Conservation (phyloP, 2,329 filamentous ascomycete genomes). For the Ophiobolus disseminans region DNA sequence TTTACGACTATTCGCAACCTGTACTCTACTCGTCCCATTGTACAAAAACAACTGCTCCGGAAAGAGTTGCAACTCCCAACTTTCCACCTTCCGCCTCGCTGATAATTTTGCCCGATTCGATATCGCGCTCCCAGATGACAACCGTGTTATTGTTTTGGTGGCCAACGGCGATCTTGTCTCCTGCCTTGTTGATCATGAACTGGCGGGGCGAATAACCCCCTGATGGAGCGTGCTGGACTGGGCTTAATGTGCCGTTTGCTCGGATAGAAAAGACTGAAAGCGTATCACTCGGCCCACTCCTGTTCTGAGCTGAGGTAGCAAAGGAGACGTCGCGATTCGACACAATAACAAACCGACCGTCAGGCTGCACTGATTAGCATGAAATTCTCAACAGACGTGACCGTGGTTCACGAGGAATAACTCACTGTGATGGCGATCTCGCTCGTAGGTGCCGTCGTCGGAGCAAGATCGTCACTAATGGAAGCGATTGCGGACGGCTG, state of each 20-base stretch:
- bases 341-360: slow-evolving; percentile 66
- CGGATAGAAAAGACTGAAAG: slow-evolving; percentile 57
- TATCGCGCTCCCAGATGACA: slow-evolving; percentile 67
- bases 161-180: slow-evolving; percentile 68
- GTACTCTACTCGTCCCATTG: slow-evolving; percentile 19
- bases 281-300: slow-evolving; percentile 57
- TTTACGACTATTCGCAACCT: background rate
- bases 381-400: background rate
- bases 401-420: background rate
- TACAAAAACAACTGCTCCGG: slow-evolving; percentile 16
- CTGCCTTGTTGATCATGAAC: slow-evolving; percentile 69
- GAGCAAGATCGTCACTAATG: slow-evolving; percentile 4
- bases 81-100: slow-evolving; percentile 11
- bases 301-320: slow-evolving; percentile 50
- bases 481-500: slow-evolving; percentile 4
- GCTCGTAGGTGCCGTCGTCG: slow-evolving; percentile 20
- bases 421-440: slow-evolving; percentile 20
- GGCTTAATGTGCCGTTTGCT: slow-evolving; percentile 59
- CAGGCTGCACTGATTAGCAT: slow-evolving; percentile 16
- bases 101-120: slow-evolving; percentile 63
- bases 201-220: slow-evolving; percentile 71
- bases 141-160: slow-evolving; percentile 68
- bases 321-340: slow-evolving; percentile 69
- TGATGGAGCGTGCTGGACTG: slow-evolving; percentile 64
- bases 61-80: slow-evolving; percentile 5